phyloP scores from a whole-genome alignment of 2,329 filamentous ascomycete genomes.

The Colletotrichum chlorophyti region DNA sequence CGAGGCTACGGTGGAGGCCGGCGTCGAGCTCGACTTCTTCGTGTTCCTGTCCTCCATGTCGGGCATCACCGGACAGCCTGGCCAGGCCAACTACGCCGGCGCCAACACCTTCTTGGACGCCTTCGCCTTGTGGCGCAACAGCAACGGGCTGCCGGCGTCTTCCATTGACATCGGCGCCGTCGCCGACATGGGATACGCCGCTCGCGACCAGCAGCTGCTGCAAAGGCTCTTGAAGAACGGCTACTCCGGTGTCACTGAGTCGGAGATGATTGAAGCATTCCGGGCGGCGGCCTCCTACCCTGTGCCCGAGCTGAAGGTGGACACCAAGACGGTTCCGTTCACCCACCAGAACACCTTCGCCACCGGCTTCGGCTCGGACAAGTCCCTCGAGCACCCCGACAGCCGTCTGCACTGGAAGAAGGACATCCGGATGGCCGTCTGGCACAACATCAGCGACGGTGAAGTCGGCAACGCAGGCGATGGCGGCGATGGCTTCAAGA shows the following conservation, averaged over 20 bases:
- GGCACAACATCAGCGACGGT: constrained; percentile 29
- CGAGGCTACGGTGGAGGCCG: constrained; percentile 12
- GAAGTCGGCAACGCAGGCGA: constrained; percentile 34
- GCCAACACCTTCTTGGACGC: constrained; percentile 49
- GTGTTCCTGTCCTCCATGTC: constrained; percentile 42
- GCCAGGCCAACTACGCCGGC: constrained; percentile 47
- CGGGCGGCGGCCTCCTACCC: not conserved
- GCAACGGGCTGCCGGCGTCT: constrained; percentile 42
- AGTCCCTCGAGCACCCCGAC: constrained; percentile 17
- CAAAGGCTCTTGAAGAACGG: not conserved
- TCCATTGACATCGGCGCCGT: constrained; percentile 47
- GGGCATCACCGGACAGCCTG: constrained; percentile 39
- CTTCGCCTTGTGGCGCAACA: constrained; percentile 42
- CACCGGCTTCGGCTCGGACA: constrained; percentile 28
- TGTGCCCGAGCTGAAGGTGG: not conserved
- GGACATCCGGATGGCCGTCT: constrained; percentile 34
- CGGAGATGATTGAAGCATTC: constrained; percentile 24
- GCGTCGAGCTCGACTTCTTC: constrained; percentile 43
- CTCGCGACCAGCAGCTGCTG: not conserved
- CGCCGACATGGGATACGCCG: constrained; percentile 42
- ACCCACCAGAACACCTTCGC: too few relatives aligned
- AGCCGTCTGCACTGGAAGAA: constrained; percentile 30
- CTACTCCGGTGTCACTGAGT: constrained; percentile 15
- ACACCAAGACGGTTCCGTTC: too few relatives aligned
- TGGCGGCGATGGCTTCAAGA: not conserved